Evolutionary conservation across 805 yeast species (phyloP), one percentile per base, ranked within the genome.

Genomic region (Wickerhamiella shivajii): DNA sequence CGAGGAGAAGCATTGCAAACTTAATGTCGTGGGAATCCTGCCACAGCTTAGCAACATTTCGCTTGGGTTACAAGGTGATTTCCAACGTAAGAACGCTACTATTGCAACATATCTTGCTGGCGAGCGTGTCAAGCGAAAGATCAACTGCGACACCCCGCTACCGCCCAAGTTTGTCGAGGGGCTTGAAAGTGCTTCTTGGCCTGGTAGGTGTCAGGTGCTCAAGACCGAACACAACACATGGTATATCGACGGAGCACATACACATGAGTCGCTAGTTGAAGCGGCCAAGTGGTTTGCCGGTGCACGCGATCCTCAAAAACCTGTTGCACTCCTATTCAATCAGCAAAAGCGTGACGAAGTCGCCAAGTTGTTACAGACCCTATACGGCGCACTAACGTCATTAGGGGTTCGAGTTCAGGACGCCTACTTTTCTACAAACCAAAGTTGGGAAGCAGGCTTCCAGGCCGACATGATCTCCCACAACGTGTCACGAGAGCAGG

Each of bases 191-290:
- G 44, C 49, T 1, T 58, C 63, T 28, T 90, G 97, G 95, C 90
- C 90, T n/a, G 99, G 99, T 1, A 64, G 99, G 45, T 87, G 97
- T 46, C 96, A 92, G 57, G 64, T 71, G 2, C 55, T 81, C 19
- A 39, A 45, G 5, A 64, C 59, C 16, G 60, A 61, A 17, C 55
- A 58, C 11, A 56, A 76, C 12, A 68, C 66, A n/a, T 90, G 95
- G 93, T 74, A 59, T 42, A 57, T 87, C 11, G 99, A 90, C 57
- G 99, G 99, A 13, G 97, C 98, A 0, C 99, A 90, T 47, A 90
- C 98, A 0, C 59, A 67, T 29, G 99, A 90, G 48, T 79, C 94
- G 39, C 69, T 92, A 16, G 63, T 63, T 19, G 92, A 74, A n/a
- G 79, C 95, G 0, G 66, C 87, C 0, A 57, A 56, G 7, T 90